phyloP scores from a whole-genome alignment of 139 green algal species.

The Mesotaenium endlicherianum region DNA sequence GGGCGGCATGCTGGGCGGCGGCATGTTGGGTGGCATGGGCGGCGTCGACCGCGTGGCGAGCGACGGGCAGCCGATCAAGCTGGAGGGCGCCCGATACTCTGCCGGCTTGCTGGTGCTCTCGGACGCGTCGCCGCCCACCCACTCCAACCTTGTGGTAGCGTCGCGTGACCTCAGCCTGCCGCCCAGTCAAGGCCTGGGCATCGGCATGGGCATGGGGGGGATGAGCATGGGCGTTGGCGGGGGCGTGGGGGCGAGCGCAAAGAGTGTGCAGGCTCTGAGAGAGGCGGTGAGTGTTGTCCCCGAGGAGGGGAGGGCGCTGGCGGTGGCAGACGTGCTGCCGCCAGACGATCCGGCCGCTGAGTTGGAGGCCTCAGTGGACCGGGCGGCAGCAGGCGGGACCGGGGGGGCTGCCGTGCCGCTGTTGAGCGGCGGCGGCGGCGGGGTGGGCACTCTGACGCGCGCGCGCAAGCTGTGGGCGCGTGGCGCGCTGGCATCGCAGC shows the following conservation, averaged over 20 bases:
- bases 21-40: not conserved
- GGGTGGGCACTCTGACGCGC: not conserved
- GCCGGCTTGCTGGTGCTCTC: conserved; percentile 39
- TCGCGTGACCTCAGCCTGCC: not conserved
- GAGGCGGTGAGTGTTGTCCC: conserved; percentile 12
- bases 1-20: not conserved
- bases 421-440: not conserved
- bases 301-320: conserved; percentile 12
- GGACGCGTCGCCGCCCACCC: not conserved
- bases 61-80: not conserved
- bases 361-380: not conserved
- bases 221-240: not conserved
- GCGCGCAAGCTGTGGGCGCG: conserved; percentile 7
- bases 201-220: not conserved
- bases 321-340: conserved; percentile 32
- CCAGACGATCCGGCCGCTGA: not conserved
- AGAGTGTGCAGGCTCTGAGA: not conserved
- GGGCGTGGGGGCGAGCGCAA: not conserved
- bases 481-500: conserved; percentile 68
- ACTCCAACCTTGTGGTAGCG: not conserved
- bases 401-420: conserved; percentile 1
- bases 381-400: not conserved
- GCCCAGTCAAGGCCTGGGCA: not conserved
- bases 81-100: conserved; percentile 20
- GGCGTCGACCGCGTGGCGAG: not conserved